Conservation (phyloP, 768 basidiomycete species). For the Boletus edulis region DNA sequence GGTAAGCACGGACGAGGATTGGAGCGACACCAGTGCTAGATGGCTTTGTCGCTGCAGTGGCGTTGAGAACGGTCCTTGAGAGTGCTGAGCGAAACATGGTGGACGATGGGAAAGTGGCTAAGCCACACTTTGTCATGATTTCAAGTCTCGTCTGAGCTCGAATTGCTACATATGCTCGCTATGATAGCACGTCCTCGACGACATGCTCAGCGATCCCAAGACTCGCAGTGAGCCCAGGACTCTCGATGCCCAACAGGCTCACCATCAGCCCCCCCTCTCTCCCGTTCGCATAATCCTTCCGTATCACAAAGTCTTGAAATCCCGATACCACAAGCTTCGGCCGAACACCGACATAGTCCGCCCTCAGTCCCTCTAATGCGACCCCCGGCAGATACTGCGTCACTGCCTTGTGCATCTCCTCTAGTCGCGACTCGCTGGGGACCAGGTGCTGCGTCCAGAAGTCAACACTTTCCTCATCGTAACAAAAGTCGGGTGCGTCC, state of each 20-base stretch:
- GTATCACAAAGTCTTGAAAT: conserved; percentile 83
- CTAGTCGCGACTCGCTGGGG: conserved; percentile 58
- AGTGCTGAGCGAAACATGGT: conserved; percentile 72
- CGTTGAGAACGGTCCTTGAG: conserved; percentile 46
- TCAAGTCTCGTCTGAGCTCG: conserved; percentile 22
- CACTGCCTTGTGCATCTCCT: conserved; percentile 72
- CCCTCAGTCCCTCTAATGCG: conserved; percentile 54
- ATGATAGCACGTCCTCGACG: conserved; percentile 49
- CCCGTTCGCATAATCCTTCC: conserved; percentile 55
- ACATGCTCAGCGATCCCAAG: conserved; percentile 87
- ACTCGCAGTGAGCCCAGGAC: conserved; percentile 85
- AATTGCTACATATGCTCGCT: conserved; percentile 1
- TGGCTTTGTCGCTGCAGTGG: conserved; percentile 42
- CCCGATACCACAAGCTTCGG: conserved; percentile 85
- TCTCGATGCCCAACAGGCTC: conserved; percentile 87
- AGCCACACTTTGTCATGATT: conserved; percentile 1
- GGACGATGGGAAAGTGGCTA: conserved; percentile 30
- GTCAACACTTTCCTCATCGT: conserved; percentile 50
- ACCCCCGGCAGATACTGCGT: conserved; percentile 70
- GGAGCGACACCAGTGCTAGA: conserved; percentile 44
- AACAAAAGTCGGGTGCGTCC: conserved; percentile 23
- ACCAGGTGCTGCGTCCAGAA: conserved; percentile 74
- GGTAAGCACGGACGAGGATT: conserved; percentile 70
- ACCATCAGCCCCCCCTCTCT: conserved; percentile 52
- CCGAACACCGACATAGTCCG: conserved; percentile 84